Conservation (phyloP, 768 basidiomycete genomes). For the Rossbeevera mucosa region DNA sequence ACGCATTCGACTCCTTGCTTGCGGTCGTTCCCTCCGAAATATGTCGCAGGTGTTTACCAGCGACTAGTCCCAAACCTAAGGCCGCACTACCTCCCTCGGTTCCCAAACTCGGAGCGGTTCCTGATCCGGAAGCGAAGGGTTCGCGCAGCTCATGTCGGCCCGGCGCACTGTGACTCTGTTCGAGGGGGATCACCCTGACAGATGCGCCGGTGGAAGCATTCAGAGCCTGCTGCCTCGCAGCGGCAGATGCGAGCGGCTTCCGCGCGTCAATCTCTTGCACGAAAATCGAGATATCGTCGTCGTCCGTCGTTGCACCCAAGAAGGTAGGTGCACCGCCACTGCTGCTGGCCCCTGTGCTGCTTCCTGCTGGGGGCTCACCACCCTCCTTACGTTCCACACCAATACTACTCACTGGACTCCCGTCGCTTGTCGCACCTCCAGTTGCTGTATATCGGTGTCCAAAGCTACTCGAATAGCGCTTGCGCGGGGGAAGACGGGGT, state of each 20-base stretch:
- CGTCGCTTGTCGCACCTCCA: conserved; percentile 39
- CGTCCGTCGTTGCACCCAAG: conserved; percentile 51
- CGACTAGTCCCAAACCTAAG: conserved; percentile 16
- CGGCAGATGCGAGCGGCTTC: conserved; percentile 47
- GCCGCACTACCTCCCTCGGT: background rate
- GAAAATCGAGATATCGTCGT: conserved; percentile 75
- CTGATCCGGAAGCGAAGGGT: conserved; percentile 1
- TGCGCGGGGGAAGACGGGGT: conserved; percentile 34
- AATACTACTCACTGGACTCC: conserved; percentile 18
- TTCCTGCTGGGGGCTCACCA: conserved; percentile 19
- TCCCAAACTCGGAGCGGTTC: background rate
- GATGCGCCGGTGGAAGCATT: background rate
- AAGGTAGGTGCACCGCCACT: conserved; percentile 33
- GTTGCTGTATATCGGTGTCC: conserved; percentile 59
- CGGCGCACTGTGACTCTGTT: conserved; percentile 5
- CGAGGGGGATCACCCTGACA: background rate
- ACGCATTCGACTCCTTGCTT: conserved; percentile 21
- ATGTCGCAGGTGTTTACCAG: conserved; percentile 15
- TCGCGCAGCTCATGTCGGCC: conserved; percentile 3
- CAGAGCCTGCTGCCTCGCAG: conserved; percentile 13
- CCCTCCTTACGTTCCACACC: conserved; percentile 18
- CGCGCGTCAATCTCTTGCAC: conserved; percentile 73
- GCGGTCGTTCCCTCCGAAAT: conserved; percentile 16
- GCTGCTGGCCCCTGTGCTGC: conserved; percentile 17
- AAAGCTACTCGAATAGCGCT: conserved; percentile 76